A percentile compares a stretch with the other conserved stretches of the same genome.
Conservation (phyloP, 768 basidiomycete species). For the Naganishia antarctica region DNA sequence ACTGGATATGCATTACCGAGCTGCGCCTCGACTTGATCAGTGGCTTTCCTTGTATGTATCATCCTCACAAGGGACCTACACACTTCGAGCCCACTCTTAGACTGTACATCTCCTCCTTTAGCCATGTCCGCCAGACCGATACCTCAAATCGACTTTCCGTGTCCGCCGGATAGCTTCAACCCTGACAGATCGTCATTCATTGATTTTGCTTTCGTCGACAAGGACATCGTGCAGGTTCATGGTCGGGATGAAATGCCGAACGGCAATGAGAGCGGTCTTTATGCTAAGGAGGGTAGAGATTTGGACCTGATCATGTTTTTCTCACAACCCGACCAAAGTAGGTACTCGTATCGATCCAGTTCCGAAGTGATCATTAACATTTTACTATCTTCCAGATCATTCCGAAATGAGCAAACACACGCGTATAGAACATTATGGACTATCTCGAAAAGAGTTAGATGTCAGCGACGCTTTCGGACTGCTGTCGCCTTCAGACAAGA, state of each 20-base stretch:
- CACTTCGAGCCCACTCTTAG: not conserved
- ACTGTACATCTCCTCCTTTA: not conserved
- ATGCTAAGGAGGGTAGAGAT: conserved; percentile 12
- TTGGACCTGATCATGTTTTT: conserved; percentile 4
- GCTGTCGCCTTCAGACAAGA: not conserved
- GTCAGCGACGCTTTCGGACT: conserved; percentile 20
- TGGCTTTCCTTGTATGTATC: conserved; percentile 12
- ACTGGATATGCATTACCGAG: conserved; percentile 20
- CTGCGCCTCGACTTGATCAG: conserved; percentile 1
- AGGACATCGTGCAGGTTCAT: not conserved
- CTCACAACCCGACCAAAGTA: not conserved
- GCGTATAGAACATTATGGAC: conserved; percentile 3
- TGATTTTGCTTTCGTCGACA: conserved; percentile 5
- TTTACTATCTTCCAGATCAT: not conserved
- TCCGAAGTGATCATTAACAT: not conserved
- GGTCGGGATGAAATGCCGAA: not conserved
- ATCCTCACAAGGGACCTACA: not conserved
- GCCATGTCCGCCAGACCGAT: conserved; percentile 19
- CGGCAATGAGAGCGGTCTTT: not conserved
- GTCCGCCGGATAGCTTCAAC: not conserved
- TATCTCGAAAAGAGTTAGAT: conserved; percentile 4
- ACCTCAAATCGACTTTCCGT: conserved; percentile 13
- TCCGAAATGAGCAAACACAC: not conserved
- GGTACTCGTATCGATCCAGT: not conserved
- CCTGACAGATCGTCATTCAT: not conserved